A percentile compares a stretch with the other conserved stretches of the same genome.
These are phyloP conservation scores for Apiospora sp. DNA, from an alignment of 2,329 filamentous ascomycete genomes.

Conservation along the genomic window DNA sequence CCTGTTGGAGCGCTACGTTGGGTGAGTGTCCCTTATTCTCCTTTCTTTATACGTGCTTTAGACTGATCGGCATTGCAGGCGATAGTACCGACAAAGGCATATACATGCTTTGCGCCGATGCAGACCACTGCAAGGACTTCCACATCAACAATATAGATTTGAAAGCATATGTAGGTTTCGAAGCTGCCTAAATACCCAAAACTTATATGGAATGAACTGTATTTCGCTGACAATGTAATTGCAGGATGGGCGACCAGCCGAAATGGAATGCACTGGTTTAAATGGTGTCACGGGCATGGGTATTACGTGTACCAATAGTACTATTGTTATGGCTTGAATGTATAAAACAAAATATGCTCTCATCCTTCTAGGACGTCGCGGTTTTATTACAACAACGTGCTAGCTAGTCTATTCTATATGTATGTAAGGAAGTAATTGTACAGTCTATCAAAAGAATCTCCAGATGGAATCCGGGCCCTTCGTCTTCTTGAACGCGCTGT, in stretches of 20 bases:
- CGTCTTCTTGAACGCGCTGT: constrained; percentile 52
- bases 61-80: constrained; percentile 24
- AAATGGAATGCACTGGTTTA: constrained; percentile 35
- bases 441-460: constrained; percentile 50
- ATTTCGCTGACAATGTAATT: background rate
- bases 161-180: constrained; percentile 30
- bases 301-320: constrained; percentile 35
- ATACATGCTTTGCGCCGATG: constrained; percentile 33
- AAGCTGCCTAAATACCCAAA: background rate
- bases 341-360: background rate
- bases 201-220: background rate
- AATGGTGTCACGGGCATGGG: constrained; percentile 34
- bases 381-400: background rate
- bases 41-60: background rate
- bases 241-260: constrained; percentile 30
- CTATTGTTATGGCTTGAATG: constrained; percentile 6
- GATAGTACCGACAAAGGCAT: constrained; percentile 30
- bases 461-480: constrained; percentile 53
- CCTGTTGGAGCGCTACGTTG: constrained; percentile 34
- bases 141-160: constrained; percentile 32
- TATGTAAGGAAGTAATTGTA: background rate
- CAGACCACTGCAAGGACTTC: constrained; percentile 33
- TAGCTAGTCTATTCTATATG: background rate
- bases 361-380: background rate
- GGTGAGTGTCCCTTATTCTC: constrained; percentile 22